A percentile compares a stretch with the other conserved stretches of the same genome.
Evolutionary conservation across 495 filamentous ascomycete genomes (phyloP).

Genomic region (Podospora australis): DNA sequence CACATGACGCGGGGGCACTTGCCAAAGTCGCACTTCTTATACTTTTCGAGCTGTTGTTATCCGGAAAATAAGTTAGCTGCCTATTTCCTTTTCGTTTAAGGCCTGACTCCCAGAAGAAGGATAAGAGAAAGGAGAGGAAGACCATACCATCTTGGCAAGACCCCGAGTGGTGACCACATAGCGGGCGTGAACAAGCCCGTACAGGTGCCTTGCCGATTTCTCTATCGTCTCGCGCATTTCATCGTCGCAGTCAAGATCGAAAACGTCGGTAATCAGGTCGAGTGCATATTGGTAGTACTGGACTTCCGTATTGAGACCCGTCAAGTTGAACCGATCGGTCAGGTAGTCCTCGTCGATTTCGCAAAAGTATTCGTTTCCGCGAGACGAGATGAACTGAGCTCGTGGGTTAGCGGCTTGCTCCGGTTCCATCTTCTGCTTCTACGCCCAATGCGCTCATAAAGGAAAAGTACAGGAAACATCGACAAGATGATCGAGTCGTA

Average conservation of each 20-base stretch:
- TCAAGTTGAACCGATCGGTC: slow-evolving; percentile 97
- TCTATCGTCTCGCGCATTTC: slow-evolving; percentile 97
- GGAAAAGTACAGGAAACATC: not conserved
- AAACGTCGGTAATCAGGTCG: slow-evolving; percentile 99
- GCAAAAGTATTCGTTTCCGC: slow-evolving; percentile 99
- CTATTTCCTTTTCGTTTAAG: too few species aligned
- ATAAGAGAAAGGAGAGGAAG: not conserved
- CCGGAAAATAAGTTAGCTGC: too few species aligned
- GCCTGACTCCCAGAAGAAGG: too few species aligned
- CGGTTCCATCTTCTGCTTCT: not conserved
- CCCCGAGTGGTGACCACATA: slow-evolving; percentile 97
- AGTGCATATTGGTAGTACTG: slow-evolving; percentile 98
- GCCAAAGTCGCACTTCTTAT: slow-evolving; percentile 95
- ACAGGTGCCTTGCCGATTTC: slow-evolving; percentile 92
- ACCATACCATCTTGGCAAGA: slow-evolving; percentile 84
- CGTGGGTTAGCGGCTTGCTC: slow-evolving; percentile 8
- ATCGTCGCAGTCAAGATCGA: slow-evolving; percentile 97
- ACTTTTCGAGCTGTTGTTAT: slow-evolving; percentile 78
- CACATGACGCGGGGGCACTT: slow-evolving; percentile 97
- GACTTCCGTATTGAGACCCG: slow-evolving; percentile 93
- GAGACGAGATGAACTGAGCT: slow-evolving; percentile 88
- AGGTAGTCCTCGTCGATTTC: slow-evolving; percentile 99
- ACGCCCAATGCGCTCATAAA: too few species aligned
- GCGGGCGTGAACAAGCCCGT: slow-evolving; percentile 91
- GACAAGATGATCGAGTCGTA: slow-evolving; percentile 1